Percentiles rank a stretch among this genome's conserved stretches.
phyloP scores from a whole-genome alignment of 495 filamentous ascomycete species.

The Paragyromitra xinjiangensis region DNA sequence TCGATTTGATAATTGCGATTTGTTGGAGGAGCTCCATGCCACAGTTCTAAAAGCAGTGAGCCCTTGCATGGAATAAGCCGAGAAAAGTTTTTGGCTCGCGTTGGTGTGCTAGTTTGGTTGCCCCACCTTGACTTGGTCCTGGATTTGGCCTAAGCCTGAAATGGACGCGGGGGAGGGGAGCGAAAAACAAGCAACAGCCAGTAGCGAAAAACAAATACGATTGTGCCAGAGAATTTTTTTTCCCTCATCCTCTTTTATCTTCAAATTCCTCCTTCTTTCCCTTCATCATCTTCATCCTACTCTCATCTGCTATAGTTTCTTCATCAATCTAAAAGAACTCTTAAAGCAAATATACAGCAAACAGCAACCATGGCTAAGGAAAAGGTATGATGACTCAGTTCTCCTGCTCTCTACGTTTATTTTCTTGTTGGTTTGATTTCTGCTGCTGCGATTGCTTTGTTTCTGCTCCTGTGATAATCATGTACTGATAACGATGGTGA shows the following conservation, averaged over 20 bases:
- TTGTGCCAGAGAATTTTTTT: slow-evolving; percentile 26
- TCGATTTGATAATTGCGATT: not conserved
- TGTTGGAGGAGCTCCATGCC: slow-evolving; percentile 8
- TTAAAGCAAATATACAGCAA: slow-evolving; percentile 12
- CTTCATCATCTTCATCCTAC: slow-evolving; percentile 3
- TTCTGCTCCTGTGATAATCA: not conserved
- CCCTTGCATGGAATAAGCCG: slow-evolving; percentile 7
- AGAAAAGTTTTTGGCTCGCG: slow-evolving; percentile 27
- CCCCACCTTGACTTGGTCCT: slow-evolving; percentile 25
- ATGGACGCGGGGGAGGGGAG: slow-evolving; percentile 30
- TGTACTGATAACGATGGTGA: slow-evolving; percentile 5
- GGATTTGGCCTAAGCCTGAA: slow-evolving; percentile 34
- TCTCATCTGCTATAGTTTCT: not conserved
- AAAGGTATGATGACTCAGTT: slow-evolving; percentile 55
- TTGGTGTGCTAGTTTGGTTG: slow-evolving; percentile 14
- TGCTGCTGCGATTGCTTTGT: not conserved
- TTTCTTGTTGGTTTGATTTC: not conserved
- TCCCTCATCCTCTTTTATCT: slow-evolving; percentile 1
- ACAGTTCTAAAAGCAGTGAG: not conserved
- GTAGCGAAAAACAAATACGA: slow-evolving; percentile 14
- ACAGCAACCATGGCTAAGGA: slow-evolving; percentile 59
- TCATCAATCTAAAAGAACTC: slow-evolving; percentile 5
- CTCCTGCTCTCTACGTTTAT: not conserved
- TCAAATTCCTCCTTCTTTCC: not conserved
- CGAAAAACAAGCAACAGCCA: slow-evolving; percentile 5